phyloP scores from a whole-genome alignment of 805 yeast species.

The Yamadazyma sp. region DNA sequence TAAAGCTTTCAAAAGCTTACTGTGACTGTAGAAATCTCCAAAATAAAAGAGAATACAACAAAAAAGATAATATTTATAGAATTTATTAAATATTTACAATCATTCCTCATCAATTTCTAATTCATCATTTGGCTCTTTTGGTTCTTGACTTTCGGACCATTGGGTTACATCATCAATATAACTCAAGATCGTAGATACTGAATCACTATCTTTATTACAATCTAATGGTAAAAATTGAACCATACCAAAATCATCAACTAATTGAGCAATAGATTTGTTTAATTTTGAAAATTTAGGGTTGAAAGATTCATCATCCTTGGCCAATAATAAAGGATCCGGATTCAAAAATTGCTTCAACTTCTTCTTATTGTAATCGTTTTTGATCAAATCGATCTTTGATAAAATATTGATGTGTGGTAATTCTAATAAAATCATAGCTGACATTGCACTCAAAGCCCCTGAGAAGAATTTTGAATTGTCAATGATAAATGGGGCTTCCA shows the following conservation, averaged over 20 bases:
- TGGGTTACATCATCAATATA: constrained; percentile 96
- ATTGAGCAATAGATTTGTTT: constrained; percentile 78
- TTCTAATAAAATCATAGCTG: constrained; percentile 94
- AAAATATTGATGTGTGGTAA: constrained; percentile 91
- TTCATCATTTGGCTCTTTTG: constrained; percentile 89
- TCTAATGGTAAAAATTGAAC: constrained; percentile 93
- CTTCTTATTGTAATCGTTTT: constrained; percentile 70
- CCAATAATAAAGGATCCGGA: constrained; percentile 83
- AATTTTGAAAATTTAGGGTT: constrained; percentile 65
- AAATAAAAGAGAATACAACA: too few species aligned
- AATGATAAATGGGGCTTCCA: constrained; percentile 92
- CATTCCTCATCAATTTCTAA: constrained; percentile 56
- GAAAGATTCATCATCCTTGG: constrained; percentile 38
- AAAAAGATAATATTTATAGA: too few species aligned
- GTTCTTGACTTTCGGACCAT: constrained; percentile 96
- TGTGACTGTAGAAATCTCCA: not conserved
- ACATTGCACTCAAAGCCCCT: constrained; percentile 96
- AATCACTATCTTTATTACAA: constrained; percentile 61
- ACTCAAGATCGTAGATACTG: constrained; percentile 78
- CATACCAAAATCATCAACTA: constrained; percentile 98
- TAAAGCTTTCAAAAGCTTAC: not conserved
- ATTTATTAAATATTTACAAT: not conserved
- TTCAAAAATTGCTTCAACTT: constrained; percentile 80
- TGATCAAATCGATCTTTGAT: constrained; percentile 82
- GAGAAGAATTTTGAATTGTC: constrained; percentile 91